Evolutionary conservation across 2,329 filamentous ascomycete genomes (phyloP), one percentile per base, ranked within the genome.

Genomic region (Dothistroma pini): DNA sequence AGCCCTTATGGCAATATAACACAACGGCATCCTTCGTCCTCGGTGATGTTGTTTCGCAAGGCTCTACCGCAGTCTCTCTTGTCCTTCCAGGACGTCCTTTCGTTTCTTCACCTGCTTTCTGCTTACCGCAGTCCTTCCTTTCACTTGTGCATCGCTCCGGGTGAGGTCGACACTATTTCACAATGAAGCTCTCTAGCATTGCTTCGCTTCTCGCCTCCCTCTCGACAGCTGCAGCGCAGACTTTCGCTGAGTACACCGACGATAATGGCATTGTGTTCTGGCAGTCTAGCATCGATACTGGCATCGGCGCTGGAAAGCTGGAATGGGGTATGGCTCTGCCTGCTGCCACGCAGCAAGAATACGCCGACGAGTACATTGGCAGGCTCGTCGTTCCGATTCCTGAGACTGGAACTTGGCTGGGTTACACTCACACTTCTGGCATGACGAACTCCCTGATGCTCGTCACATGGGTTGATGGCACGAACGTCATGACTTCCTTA

Each of bases 371-470:
- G 69, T 86, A 86, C 66, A 83, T 87, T 59, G 85, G 85, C 41
- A 79, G 83, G 54, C 74, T 86, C 53, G 84, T 86, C 65, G 66
- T 79, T 58, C 56, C 54, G 5, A 66, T 77, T 3, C 77, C 78
- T 3, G 50, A 60, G 19, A 72, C 75, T 2, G 80, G 79, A 25
- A 85, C 84, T 16, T 87, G 83, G 82, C 82, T 84, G 68, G 84
- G 84, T 65, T 68, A 88, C 21, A 81, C 82, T 0, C 77, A 87
- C 57, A 81, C 80, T 10, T 80, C 81, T 4, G 75, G 77, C 54
- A 88, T 88, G 86, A 82, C 80, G 8, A 80, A 81, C 64, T 80
- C 80, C 41, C 75, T 88, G 2, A 79, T 88, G 56, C 75, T 88
- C 16, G 75, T 86, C 65, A 83, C 83, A 2, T 88, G 83, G 79